Evolutionary conservation across 2,329 filamentous ascomycete species (phyloP).

Genomic region (Coniochaeta hoffmannii): DNA sequence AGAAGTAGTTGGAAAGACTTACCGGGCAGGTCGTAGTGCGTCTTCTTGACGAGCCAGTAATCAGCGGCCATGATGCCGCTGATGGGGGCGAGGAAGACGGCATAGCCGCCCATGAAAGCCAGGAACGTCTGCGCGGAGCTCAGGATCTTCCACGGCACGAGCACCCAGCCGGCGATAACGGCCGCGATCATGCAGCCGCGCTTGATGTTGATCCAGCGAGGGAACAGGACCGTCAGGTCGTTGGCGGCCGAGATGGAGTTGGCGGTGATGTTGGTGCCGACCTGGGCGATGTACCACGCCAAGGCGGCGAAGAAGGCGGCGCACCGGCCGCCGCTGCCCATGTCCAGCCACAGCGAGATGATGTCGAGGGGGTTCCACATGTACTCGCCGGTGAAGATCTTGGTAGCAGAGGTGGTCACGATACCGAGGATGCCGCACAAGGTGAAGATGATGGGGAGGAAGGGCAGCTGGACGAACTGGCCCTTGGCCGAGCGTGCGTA

Average conservation of each 20-base stretch:
- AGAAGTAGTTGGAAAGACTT: not conserved
- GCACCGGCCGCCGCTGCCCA: slow-evolving; percentile 60
- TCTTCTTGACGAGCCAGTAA: slow-evolving; percentile 79
- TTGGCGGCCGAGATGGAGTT: slow-evolving; percentile 80
- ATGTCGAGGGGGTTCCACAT: slow-evolving; percentile 70
- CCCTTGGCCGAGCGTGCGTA: slow-evolving; percentile 72
- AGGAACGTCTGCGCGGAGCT: slow-evolving; percentile 74
- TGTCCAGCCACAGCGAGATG: slow-evolving; percentile 59
- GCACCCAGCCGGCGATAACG: slow-evolving; percentile 61
- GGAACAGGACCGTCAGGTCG: slow-evolving; percentile 73
- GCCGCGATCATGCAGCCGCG: slow-evolving; percentile 85
- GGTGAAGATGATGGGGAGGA: slow-evolving; percentile 65
- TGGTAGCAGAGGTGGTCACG: slow-evolving; percentile 66
- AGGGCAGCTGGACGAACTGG: slow-evolving; percentile 69
- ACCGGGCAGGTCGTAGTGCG: slow-evolving; percentile 54
- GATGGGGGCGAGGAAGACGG: slow-evolving; percentile 88
- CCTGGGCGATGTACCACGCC: slow-evolving; percentile 69
- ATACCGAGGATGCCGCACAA: slow-evolving; percentile 82
- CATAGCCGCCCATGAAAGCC: slow-evolving; percentile 85
- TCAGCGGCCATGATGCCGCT: slow-evolving; percentile 82
- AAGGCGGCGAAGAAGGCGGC: slow-evolving; percentile 67
- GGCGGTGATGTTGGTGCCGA: slow-evolving; percentile 84
- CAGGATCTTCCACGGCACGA: slow-evolving; percentile 81
- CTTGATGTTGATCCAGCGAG: slow-evolving; percentile 76
- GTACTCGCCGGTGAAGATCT: slow-evolving; percentile 56